Conservation (phyloP, 192 early-diverging fungal species). For the Coemansia sp. region DNA sequence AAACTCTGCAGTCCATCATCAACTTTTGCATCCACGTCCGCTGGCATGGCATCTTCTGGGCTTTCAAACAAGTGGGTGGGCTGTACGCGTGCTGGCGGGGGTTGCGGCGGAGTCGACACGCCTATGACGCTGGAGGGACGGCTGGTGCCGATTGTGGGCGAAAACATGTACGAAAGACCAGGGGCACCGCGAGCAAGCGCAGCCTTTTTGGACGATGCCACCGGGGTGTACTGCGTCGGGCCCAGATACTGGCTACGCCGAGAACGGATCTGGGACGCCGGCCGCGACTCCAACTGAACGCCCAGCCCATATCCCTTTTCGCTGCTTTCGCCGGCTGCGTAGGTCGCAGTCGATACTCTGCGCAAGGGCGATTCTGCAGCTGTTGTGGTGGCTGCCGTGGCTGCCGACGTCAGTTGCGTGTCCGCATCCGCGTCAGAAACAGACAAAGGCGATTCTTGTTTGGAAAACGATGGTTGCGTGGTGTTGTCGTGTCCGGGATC, state of each 20-base stretch:
- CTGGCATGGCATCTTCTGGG: background rate
- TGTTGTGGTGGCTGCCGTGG: background rate
- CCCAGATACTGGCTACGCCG: conserved; percentile 28
- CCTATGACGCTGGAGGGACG: conserved; percentile 49
- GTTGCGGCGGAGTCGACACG: conserved; percentile 14
- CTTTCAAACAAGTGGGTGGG: background rate
- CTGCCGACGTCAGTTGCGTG: background rate
- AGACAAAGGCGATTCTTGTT: background rate
- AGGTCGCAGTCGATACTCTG: conserved; percentile 16
- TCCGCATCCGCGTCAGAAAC: background rate
- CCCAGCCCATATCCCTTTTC: conserved; percentile 27
- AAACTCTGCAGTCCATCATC: background rate
- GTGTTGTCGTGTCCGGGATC: background rate
- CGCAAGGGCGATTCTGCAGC: background rate
- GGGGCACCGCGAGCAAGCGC: conserved; percentile 50
- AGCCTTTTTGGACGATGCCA: conserved; percentile 18
- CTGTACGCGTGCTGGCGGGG: conserved; percentile 1
- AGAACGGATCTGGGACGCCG: conserved; percentile 23
- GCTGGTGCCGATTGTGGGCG: conserved; percentile 34
- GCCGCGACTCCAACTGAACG: conserved; percentile 14
- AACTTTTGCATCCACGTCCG: background rate
- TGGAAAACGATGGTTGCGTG: background rate
- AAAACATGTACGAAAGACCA: conserved; percentile 56
- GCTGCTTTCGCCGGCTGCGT: conserved; percentile 4
- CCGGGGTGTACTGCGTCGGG: conserved; percentile 49